Percentiles rank a stretch among this genome's conserved stretches.
Evolutionary conservation across 345 rosid genomes (phyloP).

Genomic region (Acer campestre): DNA sequence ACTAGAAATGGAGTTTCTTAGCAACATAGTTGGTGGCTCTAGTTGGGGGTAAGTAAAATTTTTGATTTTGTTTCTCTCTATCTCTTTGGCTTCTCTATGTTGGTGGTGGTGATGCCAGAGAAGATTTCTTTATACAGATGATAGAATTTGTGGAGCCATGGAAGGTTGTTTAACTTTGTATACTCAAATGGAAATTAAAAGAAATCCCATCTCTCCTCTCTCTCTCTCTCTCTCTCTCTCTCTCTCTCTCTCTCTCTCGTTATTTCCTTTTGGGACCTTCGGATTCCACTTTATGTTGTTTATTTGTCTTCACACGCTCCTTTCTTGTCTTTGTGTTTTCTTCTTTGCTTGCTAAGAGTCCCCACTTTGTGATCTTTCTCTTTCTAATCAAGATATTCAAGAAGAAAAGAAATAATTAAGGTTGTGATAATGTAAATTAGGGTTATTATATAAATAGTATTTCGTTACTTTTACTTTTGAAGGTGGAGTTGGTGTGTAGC

Average conservation of each 20-base stretch:
- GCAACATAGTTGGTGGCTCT: constrained; percentile 40
- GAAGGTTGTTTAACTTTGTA: constrained; percentile 11
- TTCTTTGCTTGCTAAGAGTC: constrained; percentile 21
- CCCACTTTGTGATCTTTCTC: constrained; percentile 23
- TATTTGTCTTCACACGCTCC: constrained; percentile 41
- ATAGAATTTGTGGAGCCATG: constrained; percentile 25
- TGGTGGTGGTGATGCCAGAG: constrained; percentile 16
- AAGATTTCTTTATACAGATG: constrained; percentile 26
- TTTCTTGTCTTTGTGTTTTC: constrained; percentile 10
- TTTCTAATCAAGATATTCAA: neutral
- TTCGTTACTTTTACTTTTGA: constrained; percentile 40
- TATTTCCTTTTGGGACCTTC: neutral
- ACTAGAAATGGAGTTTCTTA: constrained; percentile 56
- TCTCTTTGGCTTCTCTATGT: constrained; percentile 10
- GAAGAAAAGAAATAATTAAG: neutral
- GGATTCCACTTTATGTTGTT: constrained; percentile 11
- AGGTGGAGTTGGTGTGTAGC: constrained; percentile 46
- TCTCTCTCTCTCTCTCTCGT: neutral
- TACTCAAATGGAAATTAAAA: neutral
- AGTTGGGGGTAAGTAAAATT: neutral
- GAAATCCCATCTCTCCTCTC: neutral
- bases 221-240: neutral
- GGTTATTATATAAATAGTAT: constrained; percentile 7
- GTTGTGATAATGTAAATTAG: neutral
- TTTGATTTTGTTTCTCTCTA: neutral